phyloP scores from a whole-genome alignment of 2,329 filamentous ascomycete species.

The Aspergillus aculeatus region DNA sequence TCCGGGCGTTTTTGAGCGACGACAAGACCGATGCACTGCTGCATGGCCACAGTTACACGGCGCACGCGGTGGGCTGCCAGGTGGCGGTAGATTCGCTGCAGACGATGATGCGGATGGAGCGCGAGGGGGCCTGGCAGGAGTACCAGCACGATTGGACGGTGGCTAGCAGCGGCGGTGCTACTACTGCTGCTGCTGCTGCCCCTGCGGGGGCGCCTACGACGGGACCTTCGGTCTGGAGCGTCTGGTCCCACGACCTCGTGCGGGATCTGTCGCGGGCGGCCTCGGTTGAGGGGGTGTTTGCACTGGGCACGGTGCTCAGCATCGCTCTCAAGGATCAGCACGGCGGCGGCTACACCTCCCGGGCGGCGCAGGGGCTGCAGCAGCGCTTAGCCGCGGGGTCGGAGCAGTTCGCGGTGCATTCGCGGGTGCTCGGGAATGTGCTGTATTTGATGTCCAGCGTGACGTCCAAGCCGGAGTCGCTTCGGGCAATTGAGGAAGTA shows the following conservation, averaged over 20 bases:
- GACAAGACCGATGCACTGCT: constrained; percentile 77
- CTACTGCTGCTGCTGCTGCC: background rate
- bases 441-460: constrained; percentile 61
- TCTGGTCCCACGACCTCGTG: constrained; percentile 66
- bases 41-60: constrained; percentile 85
- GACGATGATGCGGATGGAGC: constrained; percentile 60
- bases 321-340: constrained; percentile 56
- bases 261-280: constrained; percentile 56
- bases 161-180: background rate
- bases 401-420: constrained; percentile 52
- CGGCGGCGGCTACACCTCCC: constrained; percentile 57
- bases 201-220: background rate
- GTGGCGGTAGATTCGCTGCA: constrained; percentile 69
- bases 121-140: constrained; percentile 55
- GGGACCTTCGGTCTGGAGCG: constrained; percentile 58
- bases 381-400: constrained; percentile 46
- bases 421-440: constrained; percentile 60
- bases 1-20: constrained; percentile 66
- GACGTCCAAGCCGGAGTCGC: constrained; percentile 46
- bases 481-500: constrained; percentile 42
- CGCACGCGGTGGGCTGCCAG: constrained; percentile 76
- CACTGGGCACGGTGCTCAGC: constrained; percentile 71
- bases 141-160: constrained; percentile 53
- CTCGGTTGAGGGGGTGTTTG: constrained; percentile 65
- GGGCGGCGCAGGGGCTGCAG: constrained; percentile 54